phyloP scores from a whole-genome alignment of 2,329 filamentous ascomycete genomes.

The Aspergillus chevalieri region DNA sequence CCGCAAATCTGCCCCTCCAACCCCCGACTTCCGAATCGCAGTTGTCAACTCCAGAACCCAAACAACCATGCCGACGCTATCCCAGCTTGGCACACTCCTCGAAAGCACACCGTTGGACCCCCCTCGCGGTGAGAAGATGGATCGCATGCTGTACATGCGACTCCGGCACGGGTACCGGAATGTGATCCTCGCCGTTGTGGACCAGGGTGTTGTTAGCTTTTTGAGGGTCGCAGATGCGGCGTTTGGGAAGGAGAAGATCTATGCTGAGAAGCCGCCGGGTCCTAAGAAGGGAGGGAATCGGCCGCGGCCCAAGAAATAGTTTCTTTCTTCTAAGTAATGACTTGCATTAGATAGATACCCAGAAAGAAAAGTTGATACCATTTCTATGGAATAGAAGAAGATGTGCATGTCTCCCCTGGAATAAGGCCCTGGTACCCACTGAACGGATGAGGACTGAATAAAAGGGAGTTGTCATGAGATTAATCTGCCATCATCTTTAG shows the following conservation, averaged over 20 bases:
- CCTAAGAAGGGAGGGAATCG: slow-evolving; percentile 25
- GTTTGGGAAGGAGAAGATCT: slow-evolving; percentile 70
- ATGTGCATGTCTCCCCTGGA: slow-evolving; percentile 22
- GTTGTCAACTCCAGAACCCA: slow-evolving; percentile 67
- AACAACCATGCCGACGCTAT: slow-evolving; percentile 64
- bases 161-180: slow-evolving; percentile 80
- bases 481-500: slow-evolving; percentile 47
- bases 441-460: slow-evolving; percentile 19
- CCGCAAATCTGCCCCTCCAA: slow-evolving; percentile 70
- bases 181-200: slow-evolving; percentile 80
- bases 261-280: slow-evolving; percentile 40
- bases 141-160: slow-evolving; percentile 60
- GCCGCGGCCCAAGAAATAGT: slow-evolving; percentile 28
- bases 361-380: neutral
- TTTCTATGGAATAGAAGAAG: neutral
- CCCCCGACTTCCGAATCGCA: slow-evolving; percentile 77
- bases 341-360: slow-evolving; percentile 1
- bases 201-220: slow-evolving; percentile 85
- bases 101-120: slow-evolving; percentile 66
- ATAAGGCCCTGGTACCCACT: slow-evolving; percentile 20
- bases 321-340: neutral
- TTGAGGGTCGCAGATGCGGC: slow-evolving; percentile 72
- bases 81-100: slow-evolving; percentile 65
- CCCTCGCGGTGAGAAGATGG: slow-evolving; percentile 45
- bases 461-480: slow-evolving; percentile 11